These are phyloP conservation scores for Macrolepiota dolichaula DNA, from an alignment of 768 basidiomycete species.

Conservation along the genomic window DNA sequence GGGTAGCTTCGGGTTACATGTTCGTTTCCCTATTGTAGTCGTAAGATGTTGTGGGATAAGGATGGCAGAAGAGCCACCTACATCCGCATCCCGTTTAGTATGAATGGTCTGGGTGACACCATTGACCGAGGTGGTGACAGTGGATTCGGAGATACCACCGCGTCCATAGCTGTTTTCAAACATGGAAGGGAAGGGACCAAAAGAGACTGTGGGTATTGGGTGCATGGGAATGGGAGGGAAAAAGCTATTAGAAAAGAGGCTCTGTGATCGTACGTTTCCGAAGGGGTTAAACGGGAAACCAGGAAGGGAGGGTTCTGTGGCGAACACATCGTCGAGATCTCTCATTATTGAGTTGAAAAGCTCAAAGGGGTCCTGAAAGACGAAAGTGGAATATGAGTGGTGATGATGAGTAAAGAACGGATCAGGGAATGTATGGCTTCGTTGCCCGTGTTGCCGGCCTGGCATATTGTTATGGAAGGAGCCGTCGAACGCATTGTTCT, in stretches of 20 bases:
- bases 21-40: conserved; percentile 59
- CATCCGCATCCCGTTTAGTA: conserved; percentile 53
- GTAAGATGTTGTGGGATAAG: conserved; percentile 10
- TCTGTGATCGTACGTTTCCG: background rate
- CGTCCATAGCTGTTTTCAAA: conserved; percentile 20
- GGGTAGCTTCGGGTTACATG: conserved; percentile 63
- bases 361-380: conserved; percentile 72
- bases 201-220: conserved; percentile 8
- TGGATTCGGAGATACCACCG: conserved; percentile 43
- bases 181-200: background rate
- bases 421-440: conserved; percentile 33
- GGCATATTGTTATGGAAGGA: conserved; percentile 1
- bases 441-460: conserved; percentile 20
- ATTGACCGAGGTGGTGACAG: conserved; percentile 54
- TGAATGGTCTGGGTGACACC: conserved; percentile 64
- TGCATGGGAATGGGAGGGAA: conserved; percentile 5
- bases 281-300: conserved; percentile 1
- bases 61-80: conserved; percentile 28
- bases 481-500: conserved; percentile 14
- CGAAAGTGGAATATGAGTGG: conserved; percentile 32
- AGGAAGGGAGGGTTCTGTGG: conserved; percentile 13
- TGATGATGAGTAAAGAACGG: conserved; percentile 36
- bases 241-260: background rate
- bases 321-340: conserved; percentile 24
- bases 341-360: conserved; percentile 74